Conservation (phyloP, 164 flowering plant species). For the Tetracentron sinense region DNA sequence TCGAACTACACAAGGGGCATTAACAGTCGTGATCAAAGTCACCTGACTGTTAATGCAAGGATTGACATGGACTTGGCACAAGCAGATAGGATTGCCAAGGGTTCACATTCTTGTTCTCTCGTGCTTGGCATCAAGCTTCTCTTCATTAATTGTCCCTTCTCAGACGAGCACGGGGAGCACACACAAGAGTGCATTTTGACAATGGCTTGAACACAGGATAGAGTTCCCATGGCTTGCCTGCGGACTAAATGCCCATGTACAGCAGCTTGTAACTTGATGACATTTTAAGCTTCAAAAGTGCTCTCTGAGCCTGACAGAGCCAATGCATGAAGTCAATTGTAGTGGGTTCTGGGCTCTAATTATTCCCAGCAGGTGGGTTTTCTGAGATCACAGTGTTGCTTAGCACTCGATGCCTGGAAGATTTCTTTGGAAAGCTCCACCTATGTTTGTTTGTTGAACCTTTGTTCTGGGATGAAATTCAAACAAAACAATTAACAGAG, state of each 20-base stretch:
- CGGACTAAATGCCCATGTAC: constrained; percentile 90
- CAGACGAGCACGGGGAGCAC: constrained; percentile 56
- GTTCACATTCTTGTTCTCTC: constrained; percentile 15
- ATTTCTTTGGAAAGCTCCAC: constrained; percentile 93
- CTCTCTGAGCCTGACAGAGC: constrained; percentile 54
- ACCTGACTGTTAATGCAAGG: too few relatives aligned
- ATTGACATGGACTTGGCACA: too few relatives aligned
- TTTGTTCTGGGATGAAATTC: constrained; percentile 43
- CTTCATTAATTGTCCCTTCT: constrained; percentile 26
- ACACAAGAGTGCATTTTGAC: constrained; percentile 88
- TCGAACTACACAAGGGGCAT: too few relatives aligned
- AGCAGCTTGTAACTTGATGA: constrained; percentile 85
- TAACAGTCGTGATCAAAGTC: too few relatives aligned
- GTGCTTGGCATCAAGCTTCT: constrained; percentile 18
- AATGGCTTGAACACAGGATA: constrained; percentile 88
- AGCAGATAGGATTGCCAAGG: constrained; percentile 46
- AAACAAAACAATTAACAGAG: constrained; percentile 10
- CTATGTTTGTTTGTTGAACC: constrained; percentile 59
- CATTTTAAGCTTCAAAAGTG: constrained; percentile 51
- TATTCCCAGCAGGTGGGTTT: constrained; percentile 37
- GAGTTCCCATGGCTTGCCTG: constrained; percentile 75
- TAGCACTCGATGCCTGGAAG: constrained; percentile 73
- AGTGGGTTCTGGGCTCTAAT: constrained; percentile 47
- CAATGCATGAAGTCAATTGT: constrained; percentile 26
- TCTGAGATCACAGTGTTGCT: constrained; percentile 64